Percentiles rank a stretch among this genome's conserved stretches.
Conservation (phyloP, 768 basidiomycete species). For the Lactarius pseudohatsudake region DNA sequence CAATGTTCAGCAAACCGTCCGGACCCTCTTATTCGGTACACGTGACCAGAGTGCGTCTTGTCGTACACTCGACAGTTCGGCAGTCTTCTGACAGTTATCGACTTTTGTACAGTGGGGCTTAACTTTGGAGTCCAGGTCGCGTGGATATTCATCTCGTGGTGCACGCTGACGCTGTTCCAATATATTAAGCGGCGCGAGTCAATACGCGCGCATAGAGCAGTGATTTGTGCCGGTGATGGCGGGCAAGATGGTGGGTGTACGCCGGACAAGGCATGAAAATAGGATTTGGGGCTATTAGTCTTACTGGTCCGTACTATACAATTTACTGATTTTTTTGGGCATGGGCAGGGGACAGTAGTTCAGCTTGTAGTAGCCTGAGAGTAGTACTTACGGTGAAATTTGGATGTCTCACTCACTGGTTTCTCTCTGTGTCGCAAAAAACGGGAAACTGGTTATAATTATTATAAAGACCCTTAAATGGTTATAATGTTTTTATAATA, state of each 20-base stretch:
- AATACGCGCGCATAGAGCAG: conserved; percentile 7
- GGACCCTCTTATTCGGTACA: conserved; percentile 65
- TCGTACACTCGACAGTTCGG: neutral
- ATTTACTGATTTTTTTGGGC: neutral
- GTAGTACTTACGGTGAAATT: too few relatives aligned
- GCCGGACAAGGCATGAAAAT: neutral
- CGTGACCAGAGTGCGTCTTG: conserved; percentile 52
- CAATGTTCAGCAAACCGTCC: conserved; percentile 59
- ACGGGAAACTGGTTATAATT: too few relatives aligned
- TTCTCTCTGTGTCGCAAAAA: too few relatives aligned
- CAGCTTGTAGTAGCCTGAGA: neutral
- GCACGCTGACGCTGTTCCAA: conserved; percentile 53
- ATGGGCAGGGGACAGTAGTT: neutral
- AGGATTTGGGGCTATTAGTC: neutral
- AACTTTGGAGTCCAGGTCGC: conserved; percentile 60
- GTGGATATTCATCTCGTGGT: conserved; percentile 56
- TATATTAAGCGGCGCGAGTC: conserved; percentile 37
- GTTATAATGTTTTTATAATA: too few relatives aligned
- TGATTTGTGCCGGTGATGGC: neutral
- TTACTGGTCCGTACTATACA: neutral
- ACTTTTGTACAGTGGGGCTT: conserved; percentile 47
- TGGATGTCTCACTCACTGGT: too few relatives aligned
- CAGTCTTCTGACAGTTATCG: neutral
- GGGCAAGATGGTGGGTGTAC: too few relatives aligned
- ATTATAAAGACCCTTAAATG: too few relatives aligned